Evolutionary conservation across 768 basidiomycete genomes (phyloP).

Genomic region (Serendipita vermifera): DNA sequence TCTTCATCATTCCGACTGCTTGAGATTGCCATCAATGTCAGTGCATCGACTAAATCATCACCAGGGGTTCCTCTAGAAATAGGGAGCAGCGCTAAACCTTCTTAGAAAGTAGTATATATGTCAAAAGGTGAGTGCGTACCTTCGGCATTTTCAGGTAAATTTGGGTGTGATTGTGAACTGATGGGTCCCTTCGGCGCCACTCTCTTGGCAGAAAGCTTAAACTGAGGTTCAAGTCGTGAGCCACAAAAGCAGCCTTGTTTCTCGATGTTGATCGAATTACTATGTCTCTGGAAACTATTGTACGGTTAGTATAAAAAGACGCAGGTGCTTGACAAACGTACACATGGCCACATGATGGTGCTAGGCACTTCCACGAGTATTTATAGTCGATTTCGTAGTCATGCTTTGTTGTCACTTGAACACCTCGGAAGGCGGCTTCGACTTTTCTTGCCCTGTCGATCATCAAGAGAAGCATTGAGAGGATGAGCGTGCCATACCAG

Average conservation of each 20-base stretch:
- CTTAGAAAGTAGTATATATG: too few species aligned
- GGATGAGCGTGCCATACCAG: background rate
- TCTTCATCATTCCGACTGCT: too few species aligned
- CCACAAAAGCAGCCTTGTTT: constrained; percentile 3
- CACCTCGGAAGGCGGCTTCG: background rate
- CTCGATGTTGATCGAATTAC: background rate
- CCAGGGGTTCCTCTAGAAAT: too few species aligned
- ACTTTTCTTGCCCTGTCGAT: background rate
- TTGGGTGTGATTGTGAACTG: too few species aligned
- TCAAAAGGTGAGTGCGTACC: too few species aligned
- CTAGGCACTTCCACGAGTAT: background rate
- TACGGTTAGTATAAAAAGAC: background rate
- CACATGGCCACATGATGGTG: background rate
- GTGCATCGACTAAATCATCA: too few species aligned
- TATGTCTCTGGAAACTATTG: background rate
- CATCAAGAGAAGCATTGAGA: background rate
- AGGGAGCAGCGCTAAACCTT: too few species aligned
- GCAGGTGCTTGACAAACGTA: background rate
- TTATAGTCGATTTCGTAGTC: constrained; percentile 8
- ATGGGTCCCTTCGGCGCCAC: too few species aligned
- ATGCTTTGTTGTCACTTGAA: constrained; percentile 4
- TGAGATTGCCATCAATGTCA: too few species aligned
- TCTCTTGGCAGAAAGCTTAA: background rate
- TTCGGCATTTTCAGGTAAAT: too few species aligned
- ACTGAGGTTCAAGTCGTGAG: background rate